A percentile compares a stretch with the other conserved stretches of the same genome.
These are phyloP conservation scores for Hyphodiscus hymeniophilus DNA, from an alignment of 495 filamentous ascomycete species.

Conservation along the genomic window DNA sequence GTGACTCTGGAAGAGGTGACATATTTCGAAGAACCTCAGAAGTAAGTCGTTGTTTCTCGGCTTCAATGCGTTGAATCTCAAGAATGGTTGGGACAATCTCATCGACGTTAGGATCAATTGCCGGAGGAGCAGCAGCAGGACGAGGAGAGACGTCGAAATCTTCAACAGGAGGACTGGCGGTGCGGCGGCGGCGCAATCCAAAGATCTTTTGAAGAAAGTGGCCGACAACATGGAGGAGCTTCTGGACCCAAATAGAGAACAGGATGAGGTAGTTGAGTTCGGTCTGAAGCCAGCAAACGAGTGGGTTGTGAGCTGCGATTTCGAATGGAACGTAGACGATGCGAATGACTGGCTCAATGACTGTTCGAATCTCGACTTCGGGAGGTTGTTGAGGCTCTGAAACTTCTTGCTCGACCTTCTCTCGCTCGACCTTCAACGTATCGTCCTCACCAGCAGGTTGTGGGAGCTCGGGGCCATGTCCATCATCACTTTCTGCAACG, in stretches of 20 bases:
- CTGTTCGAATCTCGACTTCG: not conserved
- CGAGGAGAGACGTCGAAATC: not conserved
- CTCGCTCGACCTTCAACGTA: not conserved
- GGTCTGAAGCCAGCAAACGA: not conserved
- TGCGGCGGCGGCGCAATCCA: not conserved
- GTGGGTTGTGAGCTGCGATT: not conserved
- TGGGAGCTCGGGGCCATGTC: not conserved
- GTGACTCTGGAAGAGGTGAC: too few species aligned
- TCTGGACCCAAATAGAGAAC: not conserved
- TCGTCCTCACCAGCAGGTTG: not conserved
- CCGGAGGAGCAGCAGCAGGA: too few species aligned
- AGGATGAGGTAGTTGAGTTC: constrained; percentile 2
- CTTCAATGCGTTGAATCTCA: too few species aligned
- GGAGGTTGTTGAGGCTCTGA: not conserved
- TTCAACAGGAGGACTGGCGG: not conserved
- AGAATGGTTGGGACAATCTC: too few species aligned
- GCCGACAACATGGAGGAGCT: not conserved
- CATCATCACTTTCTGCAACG: not conserved
- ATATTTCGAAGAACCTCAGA: too few species aligned
- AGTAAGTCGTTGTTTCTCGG: too few species aligned
- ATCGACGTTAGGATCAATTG: too few species aligned
- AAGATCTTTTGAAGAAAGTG: not conserved
- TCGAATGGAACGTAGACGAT: not conserved
- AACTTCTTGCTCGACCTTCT: not conserved
- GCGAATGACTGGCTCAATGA: not conserved